phyloP scores from a whole-genome alignment of 306 rosid species.

The Prunus davidiana region DNA sequence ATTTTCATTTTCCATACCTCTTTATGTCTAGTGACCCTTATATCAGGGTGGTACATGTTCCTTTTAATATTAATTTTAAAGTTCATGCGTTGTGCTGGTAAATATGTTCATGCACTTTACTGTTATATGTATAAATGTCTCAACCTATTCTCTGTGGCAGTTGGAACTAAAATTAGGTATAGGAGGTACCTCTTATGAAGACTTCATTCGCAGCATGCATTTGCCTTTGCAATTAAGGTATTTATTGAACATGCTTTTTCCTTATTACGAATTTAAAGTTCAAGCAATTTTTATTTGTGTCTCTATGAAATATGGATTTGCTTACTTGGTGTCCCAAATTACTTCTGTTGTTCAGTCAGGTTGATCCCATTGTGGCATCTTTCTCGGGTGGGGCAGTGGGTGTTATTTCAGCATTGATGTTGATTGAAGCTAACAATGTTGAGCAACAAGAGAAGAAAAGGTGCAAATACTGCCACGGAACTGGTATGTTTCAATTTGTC shows the following conservation, averaged over 20 bases:
- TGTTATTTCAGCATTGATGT: constrained; percentile 88
- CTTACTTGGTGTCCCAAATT: constrained; percentile 18
- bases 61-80: background rate
- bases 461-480: constrained; percentile 93
- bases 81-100: background rate
- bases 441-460: constrained; percentile 90
- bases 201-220: constrained; percentile 86
- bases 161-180: constrained; percentile 91
- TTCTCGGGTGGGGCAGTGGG: constrained; percentile 98
- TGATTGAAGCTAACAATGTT: constrained; percentile 88
- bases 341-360: constrained; percentile 63
- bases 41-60: background rate
- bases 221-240: constrained; percentile 92
- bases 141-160: constrained; percentile 40
- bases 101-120: background rate
- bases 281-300: constrained; percentile 2
- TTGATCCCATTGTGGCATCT: constrained; percentile 95
- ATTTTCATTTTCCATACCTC: background rate
- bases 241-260: background rate
- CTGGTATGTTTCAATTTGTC: constrained; percentile 45
- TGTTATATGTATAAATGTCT: constrained; percentile 11
- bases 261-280: constrained; percentile 2
- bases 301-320: constrained; percentile 11
- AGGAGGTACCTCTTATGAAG: constrained; percentile 91
- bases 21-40: background rate